Base-by-base conservation (phyloP, 2,329 filamentous ascomycete species). In the Colletotrichum chlorophyti region DNA sequence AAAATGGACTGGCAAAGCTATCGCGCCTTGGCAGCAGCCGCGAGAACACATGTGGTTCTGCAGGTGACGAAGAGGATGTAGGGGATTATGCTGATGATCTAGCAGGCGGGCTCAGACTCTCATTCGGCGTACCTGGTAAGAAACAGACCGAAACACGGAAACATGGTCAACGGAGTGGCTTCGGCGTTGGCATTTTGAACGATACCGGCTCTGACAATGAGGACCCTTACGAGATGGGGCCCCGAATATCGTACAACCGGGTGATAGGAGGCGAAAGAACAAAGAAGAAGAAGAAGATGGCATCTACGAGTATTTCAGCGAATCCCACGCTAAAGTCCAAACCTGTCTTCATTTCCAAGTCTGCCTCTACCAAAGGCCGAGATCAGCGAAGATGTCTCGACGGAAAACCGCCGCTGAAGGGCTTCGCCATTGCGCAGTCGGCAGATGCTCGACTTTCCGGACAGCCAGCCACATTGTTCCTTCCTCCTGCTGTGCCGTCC, bases 181-280 rank as follows among this genome's bases (percentile, higher is more conserved):
- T 98, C 63, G 94, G 94, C 0, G 88, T 97, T 12, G 94, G 94
- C 0, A 81, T 97, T 2, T 75, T 98, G 41, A 97, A 98, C 66
- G 94, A 97, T 65, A 95, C 89, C 17, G 93, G 93, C 10, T 97
- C 94, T 5, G 95, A 98, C 65, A 93, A 97, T 41, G 95, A 98
- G 66, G 93, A 97, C 67, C 91, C 92, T 0, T 98, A 97, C 69
- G 91, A 94, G 57, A 88, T 98, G 50, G 94, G 94, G 0, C 95
- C 95, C 0, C 89, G 87, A 64, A 96, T 97, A 70, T 91, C 89
- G 11, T 97, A 96, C 73, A 96, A 91, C 66, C 85, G 88, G 35
- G 82, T 89, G 5, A 85, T 97, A 59, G 93, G 91, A 15, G 90
- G 88, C 0, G 89, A 93, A 62, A 96, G 91, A 72, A 90, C 89